Evolutionary conservation across 2,329 filamentous ascomycete genomes (phyloP), one percentile per base, ranked within the genome.

Genomic region (Calonectria honghensis): DNA sequence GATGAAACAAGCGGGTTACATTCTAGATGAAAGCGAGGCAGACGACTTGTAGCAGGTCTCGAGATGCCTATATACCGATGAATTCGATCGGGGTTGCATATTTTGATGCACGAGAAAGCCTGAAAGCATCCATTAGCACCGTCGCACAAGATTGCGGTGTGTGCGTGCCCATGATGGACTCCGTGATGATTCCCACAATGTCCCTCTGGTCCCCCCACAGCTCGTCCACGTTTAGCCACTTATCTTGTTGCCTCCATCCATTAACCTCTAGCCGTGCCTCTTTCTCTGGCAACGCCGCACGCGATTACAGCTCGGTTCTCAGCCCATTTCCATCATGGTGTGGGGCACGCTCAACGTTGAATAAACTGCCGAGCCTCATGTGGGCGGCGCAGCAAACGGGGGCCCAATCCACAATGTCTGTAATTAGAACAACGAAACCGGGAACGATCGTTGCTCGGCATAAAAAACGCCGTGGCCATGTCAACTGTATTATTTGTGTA

Each of bases 351-450:
- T 18, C 31, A 35, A 37, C 13, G 35, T 27, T 39, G 35, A 37
- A 39, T 16, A 39, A 39, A 61, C 57, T 61, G 32, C 57, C 57
- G 57, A 37, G 57, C 35, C 57, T 61, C 35, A 24, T 61, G 20
- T 39, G 32, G 37, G 57, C 57, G 57, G 57, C 57, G 57, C 57
- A 61, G 57, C 32, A 37, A 24, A 24, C 45, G 45, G 35, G 32
- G 35, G 13, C 13, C 35, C 35, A 59, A 24, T 37, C 57, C 57
- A 61, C 57, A 61, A 61, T 24, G 16, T 61, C 57, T 39, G 57
- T 29, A 39, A 39, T 61, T 61, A 61, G 57, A 61, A 61, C 57
- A 61, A 4, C 54, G 35, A 61, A 61, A 61, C 57, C 31, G 57
- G 57, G 35, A 61, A 39, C 57, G 57, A 61, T 61, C 57, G 57